Percentiles rank a stretch among this genome's conserved stretches.
phyloP scores from a whole-genome alignment of 2,329 filamentous ascomycete genomes.

The Lecanicillium sp. region DNA sequence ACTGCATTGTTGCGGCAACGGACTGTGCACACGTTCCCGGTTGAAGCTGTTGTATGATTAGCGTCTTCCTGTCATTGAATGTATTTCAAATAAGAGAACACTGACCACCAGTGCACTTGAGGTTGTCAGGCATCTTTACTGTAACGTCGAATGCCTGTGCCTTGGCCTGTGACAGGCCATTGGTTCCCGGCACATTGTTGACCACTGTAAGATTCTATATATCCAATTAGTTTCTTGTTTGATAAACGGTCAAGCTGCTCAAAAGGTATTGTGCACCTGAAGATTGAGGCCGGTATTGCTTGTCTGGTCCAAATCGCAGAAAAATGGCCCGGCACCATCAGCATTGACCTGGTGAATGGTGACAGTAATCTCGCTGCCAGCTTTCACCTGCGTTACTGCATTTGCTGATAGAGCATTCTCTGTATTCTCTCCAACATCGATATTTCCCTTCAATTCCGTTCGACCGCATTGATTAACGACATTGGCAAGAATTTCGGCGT shows the following conservation, averaged over 20 bases:
- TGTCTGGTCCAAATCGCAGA: slow-evolving; percentile 46
- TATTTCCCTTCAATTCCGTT: slow-evolving; percentile 54
- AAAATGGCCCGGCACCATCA: slow-evolving; percentile 33
- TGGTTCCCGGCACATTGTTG: slow-evolving; percentile 53
- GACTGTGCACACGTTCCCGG: slow-evolving; percentile 53
- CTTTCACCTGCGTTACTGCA: slow-evolving; percentile 43
- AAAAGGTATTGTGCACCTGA: slow-evolving; percentile 11
- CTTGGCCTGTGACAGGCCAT: slow-evolving; percentile 52
- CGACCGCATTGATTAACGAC: slow-evolving; percentile 56
- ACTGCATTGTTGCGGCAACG: slow-evolving; percentile 53
- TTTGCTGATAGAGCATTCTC: slow-evolving; percentile 42
- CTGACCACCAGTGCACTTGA: slow-evolving; percentile 47
- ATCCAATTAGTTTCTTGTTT: not conserved
- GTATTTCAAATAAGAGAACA: too few relatives aligned
- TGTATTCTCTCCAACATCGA: slow-evolving; percentile 53
- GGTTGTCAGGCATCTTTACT: slow-evolving; percentile 43
- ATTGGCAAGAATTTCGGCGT: slow-evolving; percentile 46
- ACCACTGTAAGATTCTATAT: slow-evolving; percentile 39
- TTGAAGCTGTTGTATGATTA: slow-evolving; percentile 35
- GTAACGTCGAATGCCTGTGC: slow-evolving; percentile 51
- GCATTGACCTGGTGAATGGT: slow-evolving; percentile 5
- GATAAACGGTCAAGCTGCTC: too few relatives aligned
- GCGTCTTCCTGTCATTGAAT: too few relatives aligned
- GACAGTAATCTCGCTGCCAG: slow-evolving; percentile 37
- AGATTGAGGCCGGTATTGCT: slow-evolving; percentile 31